Evolutionary conservation across 2,329 filamentous ascomycete species (phyloP).

Genomic region (Sporothrix brasiliensis): DNA sequence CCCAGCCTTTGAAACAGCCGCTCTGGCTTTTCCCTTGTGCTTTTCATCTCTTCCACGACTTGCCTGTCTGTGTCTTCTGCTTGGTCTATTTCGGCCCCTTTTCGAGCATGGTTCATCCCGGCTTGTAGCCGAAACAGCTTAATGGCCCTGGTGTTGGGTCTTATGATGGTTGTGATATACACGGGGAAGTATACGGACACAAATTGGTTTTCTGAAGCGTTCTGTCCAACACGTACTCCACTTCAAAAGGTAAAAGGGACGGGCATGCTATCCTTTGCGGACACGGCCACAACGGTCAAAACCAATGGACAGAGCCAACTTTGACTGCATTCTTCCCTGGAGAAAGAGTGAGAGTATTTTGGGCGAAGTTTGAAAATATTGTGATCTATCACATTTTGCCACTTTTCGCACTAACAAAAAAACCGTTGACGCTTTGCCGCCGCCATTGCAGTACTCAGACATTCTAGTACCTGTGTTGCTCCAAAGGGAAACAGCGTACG

Average conservation of each 20-base stretch:
- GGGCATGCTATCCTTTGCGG: not conserved
- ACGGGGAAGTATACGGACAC: too few species aligned
- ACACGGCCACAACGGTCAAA: constrained; percentile 13
- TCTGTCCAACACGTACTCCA: not conserved
- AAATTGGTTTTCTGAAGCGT: not conserved
- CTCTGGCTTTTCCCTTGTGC: not conserved
- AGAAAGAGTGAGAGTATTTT: not conserved
- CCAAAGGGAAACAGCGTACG: too few species aligned
- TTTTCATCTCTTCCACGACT: not conserved
- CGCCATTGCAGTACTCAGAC: constrained; percentile 10
- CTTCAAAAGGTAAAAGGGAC: not conserved
- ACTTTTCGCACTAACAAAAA: constrained; percentile 17
- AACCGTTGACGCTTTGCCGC: not conserved
- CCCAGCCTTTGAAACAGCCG: constrained; percentile 14
- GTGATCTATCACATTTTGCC: constrained; percentile 16
- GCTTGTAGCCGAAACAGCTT: not conserved
- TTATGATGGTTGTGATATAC: not conserved
- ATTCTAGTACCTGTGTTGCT: not conserved
- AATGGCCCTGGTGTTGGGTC: not conserved
- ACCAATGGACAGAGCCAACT: not conserved
- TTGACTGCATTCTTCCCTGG: not conserved
- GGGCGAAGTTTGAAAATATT: not conserved
- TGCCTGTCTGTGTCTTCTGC: not conserved
- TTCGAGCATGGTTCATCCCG: constrained; percentile 3
- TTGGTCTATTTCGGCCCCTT: not conserved